Evolutionary conservation across 192 early-diverging fungal species (phyloP).

Genomic region (Gamsiella multidivaricata): DNA sequence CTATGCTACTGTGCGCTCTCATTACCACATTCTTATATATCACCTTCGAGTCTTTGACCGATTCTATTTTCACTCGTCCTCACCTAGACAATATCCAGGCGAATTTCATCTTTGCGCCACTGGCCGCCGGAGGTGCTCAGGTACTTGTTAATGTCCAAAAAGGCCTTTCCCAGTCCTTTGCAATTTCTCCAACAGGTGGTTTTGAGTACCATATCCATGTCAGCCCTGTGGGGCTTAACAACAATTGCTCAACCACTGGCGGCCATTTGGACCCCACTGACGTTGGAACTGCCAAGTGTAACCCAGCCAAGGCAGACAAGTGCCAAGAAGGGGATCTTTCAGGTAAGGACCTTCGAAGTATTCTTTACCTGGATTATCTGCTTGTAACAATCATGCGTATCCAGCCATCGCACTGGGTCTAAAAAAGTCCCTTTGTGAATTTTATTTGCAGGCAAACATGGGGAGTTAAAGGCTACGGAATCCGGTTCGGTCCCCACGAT

Average conservation of each 20-base stretch:
- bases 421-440: no score
- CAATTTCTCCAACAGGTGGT: conserved; percentile 1
- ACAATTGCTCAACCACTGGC: conserved; percentile 33
- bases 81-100: conserved; percentile 28
- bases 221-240: conserved; percentile 25
- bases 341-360: neutral
- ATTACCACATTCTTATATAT: no score
- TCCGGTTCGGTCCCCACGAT: neutral
- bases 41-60: neutral
- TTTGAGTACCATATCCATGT: conserved; percentile 47
- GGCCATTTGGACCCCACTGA: conserved; percentile 32
- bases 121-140: neutral
- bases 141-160: conserved; percentile 1
- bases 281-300: conserved; percentile 18
- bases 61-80: neutral
- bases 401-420: no score
- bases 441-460: conserved; percentile 40
- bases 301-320: conserved; percentile 5
- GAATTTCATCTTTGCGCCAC: conserved; percentile 21
- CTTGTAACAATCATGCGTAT: no score
- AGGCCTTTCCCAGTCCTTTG: neutral
- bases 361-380: neutral
- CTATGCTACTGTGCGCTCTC: no score
- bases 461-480: conserved; percentile 12
- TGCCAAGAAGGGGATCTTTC: conserved; percentile 46